Conservation (phyloP, 441 rosid species). For the Capsella rubella region DNA sequence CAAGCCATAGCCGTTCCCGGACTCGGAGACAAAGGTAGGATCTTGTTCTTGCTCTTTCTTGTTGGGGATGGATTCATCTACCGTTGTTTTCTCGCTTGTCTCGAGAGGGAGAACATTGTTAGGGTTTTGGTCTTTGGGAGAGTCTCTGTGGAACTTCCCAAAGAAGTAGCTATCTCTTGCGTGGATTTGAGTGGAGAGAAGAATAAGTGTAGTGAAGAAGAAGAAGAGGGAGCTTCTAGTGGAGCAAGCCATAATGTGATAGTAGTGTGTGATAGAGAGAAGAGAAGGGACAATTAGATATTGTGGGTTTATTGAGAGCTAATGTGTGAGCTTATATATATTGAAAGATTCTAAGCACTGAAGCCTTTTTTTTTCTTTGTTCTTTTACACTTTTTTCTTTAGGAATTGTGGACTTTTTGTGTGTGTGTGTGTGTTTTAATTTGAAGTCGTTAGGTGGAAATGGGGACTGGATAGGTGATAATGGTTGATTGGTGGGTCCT, state of each 20-base stretch:
- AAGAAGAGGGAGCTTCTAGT: conserved; percentile 42
- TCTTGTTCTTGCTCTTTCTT: conserved; percentile 44
- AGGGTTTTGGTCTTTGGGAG: conserved; percentile 40
- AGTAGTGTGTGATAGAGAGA: conserved; percentile 28
- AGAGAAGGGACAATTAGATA: conserved; percentile 35
- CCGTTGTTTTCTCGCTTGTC: conserved; percentile 41
- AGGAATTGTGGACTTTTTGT: conserved; percentile 29
- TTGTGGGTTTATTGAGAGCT: conserved; percentile 27
- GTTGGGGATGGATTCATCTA: conserved; percentile 32
- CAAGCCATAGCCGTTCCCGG: conserved; percentile 45
- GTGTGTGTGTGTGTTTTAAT: conserved; percentile 14
- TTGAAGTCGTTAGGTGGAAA: conserved; percentile 50
- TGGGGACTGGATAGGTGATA: conserved; percentile 47
- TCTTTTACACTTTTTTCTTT: conserved; percentile 38
- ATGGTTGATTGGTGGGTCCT: conserved; percentile 46
- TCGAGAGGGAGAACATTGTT: conserved; percentile 37
- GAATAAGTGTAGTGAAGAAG: conserved; percentile 44
- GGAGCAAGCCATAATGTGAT: conserved; percentile 56
- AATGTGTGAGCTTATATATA: conserved; percentile 39
- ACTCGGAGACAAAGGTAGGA: conserved; percentile 44
- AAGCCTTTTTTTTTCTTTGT: conserved; percentile 7
- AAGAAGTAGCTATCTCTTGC: conserved; percentile 84
- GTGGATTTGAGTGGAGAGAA: conserved; percentile 51
- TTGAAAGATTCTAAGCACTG: not conserved
- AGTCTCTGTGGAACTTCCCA: conserved; percentile 58